Evolutionary conservation across 345 rosid species (phyloP).

Genomic region (Tarenaya hassleriana): DNA sequence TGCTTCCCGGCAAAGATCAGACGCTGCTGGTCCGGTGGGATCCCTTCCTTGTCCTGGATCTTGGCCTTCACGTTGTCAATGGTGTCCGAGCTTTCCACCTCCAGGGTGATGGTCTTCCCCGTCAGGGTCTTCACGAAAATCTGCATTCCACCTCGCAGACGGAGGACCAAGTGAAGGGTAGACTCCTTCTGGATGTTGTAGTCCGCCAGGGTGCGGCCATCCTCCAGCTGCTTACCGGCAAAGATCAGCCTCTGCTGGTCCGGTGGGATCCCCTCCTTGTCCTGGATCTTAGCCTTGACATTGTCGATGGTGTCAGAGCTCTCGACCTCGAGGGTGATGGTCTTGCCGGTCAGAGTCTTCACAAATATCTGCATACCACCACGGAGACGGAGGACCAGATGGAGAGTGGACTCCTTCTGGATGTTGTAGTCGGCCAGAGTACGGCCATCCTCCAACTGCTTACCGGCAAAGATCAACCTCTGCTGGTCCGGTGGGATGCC

Average conservation of each 20-base stretch:
- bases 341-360: slow-evolving; percentile 36
- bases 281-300: slow-evolving; percentile 41
- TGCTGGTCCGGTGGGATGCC: slow-evolving; percentile 46
- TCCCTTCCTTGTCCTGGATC: slow-evolving; percentile 39
- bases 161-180: slow-evolving; percentile 32
- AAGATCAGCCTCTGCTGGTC: slow-evolving; percentile 45
- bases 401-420: slow-evolving; percentile 37
- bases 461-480: slow-evolving; percentile 38
- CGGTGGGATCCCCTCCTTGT: slow-evolving; percentile 42
- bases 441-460: slow-evolving; percentile 39
- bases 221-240: slow-evolving; percentile 39
- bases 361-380: slow-evolving; percentile 49
- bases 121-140: slow-evolving; percentile 37
- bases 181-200: slow-evolving; percentile 42
- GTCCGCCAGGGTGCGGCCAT: slow-evolving; percentile 31
- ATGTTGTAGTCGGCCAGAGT: slow-evolving; percentile 42
- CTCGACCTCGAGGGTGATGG: slow-evolving; percentile 39
- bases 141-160: slow-evolving; percentile 47
- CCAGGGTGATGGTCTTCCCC: slow-evolving; percentile 31
- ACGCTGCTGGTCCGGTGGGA: slow-evolving; percentile 38
- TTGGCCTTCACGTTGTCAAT: slow-evolving; percentile 35
- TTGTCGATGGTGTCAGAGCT: slow-evolving; percentile 41
- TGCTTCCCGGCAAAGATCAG: slow-evolving; percentile 38
- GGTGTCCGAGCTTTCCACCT: slow-evolving; percentile 34
- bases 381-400: slow-evolving; percentile 28